Evolutionary conservation across 176 grass and related monocot genomes (phyloP).

Genomic region (Cocos nucifera): DNA sequence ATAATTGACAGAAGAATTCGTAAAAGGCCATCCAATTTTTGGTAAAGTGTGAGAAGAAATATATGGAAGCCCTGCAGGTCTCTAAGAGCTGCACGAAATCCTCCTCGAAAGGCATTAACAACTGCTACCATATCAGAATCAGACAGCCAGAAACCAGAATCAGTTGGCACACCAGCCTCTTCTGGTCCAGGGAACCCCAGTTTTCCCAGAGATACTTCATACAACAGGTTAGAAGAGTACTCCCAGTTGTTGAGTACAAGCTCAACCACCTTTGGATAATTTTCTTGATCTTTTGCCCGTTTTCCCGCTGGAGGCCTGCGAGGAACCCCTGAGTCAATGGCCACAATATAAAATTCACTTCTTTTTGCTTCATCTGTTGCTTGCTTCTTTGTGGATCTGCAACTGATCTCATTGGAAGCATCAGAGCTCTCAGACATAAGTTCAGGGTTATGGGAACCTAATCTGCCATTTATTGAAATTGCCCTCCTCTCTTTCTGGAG

Average conservation of each 20-base stretch:
- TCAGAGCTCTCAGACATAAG: background rate
- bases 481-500: conserved; percentile 62
- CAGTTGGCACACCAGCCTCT: conserved; percentile 27
- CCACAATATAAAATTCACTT: conserved; percentile 58
- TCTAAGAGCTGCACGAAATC: conserved; percentile 70
- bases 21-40: conserved; percentile 70
- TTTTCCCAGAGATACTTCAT: conserved; percentile 73
- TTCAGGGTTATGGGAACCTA: conserved; percentile 37
- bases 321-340: conserved; percentile 84
- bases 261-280: conserved; percentile 75
- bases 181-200: conserved; percentile 53
- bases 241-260: conserved; percentile 69
- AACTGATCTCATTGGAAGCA: conserved; percentile 11
- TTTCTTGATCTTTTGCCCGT: conserved; percentile 73
- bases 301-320: conserved; percentile 77
- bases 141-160: conserved; percentile 32
- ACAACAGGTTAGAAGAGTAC: conserved; percentile 73
- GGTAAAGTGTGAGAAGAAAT: conserved; percentile 76
- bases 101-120: conserved; percentile 67
- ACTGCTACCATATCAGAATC: conserved; percentile 42
- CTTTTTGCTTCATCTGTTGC: conserved; percentile 23
- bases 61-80: conserved; percentile 83
- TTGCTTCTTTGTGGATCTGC: conserved; percentile 16
- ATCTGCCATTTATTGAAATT: conserved; percentile 57
- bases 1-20: conserved; percentile 59